Conservation (phyloP, 2,329 filamentous ascomycete species). For the Drechslerella dactyloides region DNA sequence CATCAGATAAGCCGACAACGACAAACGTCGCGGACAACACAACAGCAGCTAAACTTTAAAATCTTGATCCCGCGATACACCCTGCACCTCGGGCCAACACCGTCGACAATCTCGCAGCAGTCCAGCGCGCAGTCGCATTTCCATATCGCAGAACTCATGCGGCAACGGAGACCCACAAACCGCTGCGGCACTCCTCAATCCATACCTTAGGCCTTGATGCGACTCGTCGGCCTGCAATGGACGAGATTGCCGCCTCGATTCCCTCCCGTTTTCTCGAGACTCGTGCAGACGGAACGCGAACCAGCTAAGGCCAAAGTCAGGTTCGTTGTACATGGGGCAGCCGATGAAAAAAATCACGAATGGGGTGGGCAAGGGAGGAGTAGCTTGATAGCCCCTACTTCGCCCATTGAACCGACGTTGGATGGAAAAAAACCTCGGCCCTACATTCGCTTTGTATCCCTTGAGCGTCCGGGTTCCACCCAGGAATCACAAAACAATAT, state of each 20-base stretch:
- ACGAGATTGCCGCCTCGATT: conserved; percentile 17
- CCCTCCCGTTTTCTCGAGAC: no score
- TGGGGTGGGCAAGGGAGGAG: no score
- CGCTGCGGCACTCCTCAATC: not conserved
- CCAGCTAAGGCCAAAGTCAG: no score
- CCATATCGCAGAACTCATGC: not conserved
- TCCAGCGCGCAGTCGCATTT: not conserved
- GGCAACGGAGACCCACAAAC: not conserved
- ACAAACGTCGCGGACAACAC: conserved; percentile 22
- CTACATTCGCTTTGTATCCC: no score
- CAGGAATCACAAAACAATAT: no score
- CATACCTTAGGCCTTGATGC: conserved; percentile 28
- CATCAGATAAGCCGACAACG: conserved; percentile 12
- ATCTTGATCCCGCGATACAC: conserved; percentile 13
- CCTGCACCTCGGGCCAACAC: not conserved
- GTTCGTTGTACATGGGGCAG: no score
- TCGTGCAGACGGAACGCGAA: no score
- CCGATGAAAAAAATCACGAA: no score
- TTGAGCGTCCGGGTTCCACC: no score
- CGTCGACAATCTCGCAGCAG: not conserved
- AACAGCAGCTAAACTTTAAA: conserved; percentile 20
- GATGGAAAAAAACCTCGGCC: no score
- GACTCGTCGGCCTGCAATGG: conserved; percentile 19
- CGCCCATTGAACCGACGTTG: no score
- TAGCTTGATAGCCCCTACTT: no score